These are phyloP conservation scores for Ceratocystis eucalypticola DNA, from an alignment of 2,329 filamentous ascomycete genomes.

Conservation along the genomic window DNA sequence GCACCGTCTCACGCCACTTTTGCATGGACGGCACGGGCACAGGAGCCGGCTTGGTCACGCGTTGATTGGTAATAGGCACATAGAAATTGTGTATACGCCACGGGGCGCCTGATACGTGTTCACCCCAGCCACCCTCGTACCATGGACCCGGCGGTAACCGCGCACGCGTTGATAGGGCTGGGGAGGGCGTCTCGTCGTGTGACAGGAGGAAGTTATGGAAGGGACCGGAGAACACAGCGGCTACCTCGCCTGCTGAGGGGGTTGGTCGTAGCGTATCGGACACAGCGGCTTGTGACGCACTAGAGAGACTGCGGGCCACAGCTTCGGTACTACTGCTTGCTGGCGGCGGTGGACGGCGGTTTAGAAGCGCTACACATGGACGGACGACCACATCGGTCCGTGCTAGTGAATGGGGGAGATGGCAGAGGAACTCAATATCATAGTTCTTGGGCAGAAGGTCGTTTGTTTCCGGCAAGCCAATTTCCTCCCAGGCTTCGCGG, in stretches of 20 bases:
- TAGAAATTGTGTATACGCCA: conserved; percentile 90
- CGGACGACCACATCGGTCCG: conserved; percentile 60
- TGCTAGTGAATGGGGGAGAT: conserved; percentile 63
- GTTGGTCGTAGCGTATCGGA: conserved; percentile 57
- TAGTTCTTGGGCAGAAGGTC: conserved; percentile 60
- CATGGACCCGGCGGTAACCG: conserved; percentile 44
- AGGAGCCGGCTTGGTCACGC: conserved; percentile 45
- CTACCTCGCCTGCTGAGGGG: conserved; percentile 80
- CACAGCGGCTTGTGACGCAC: conserved; percentile 3
- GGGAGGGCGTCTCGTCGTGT: conserved; percentile 32
- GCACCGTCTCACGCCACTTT: conserved; percentile 30
- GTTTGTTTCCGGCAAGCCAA: conserved; percentile 67
- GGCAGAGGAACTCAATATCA: conserved; percentile 73
- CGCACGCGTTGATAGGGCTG: conserved; percentile 26
- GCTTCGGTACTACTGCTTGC: conserved; percentile 26
- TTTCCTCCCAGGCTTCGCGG: conserved; percentile 84
- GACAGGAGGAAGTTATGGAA: conserved; percentile 67
- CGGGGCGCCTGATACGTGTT: conserved; percentile 55
- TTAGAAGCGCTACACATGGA: conserved; percentile 66
- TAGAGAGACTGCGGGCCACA: conserved; percentile 6
- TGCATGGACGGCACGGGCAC: conserved; percentile 22
- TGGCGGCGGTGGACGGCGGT: conserved; percentile 34
- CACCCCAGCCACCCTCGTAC: conserved; percentile 75
- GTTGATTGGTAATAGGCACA: conserved; percentile 63
- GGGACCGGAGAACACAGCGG: conserved; percentile 81